A percentile compares a stretch with the other conserved stretches of the same genome.
Evolutionary conservation across 495 filamentous ascomycete genomes (phyloP).

Genomic region (Hapsidospora chrysogenum): DNA sequence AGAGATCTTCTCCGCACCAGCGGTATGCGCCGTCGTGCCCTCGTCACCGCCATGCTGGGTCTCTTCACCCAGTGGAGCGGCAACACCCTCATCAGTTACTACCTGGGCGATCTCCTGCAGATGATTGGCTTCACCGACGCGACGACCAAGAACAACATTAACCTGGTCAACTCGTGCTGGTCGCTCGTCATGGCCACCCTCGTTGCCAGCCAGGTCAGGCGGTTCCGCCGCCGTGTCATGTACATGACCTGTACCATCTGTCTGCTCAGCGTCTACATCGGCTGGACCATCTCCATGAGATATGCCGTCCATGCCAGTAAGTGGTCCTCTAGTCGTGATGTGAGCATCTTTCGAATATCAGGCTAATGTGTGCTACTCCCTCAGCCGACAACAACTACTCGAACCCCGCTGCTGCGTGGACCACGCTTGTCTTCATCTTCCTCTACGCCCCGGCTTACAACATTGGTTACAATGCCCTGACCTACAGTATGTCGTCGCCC

Average conservation of each 20-base stretch:
- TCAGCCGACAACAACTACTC: conserved; percentile 15
- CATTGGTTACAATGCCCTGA: conserved; percentile 51
- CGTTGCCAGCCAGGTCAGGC: conserved; percentile 33
- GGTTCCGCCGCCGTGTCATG: conserved; percentile 38
- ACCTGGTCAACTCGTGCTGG: conserved; percentile 44
- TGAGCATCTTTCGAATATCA: too few relatives aligned
- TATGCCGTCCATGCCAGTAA: conserved; percentile 27
- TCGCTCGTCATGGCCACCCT: conserved; percentile 31
- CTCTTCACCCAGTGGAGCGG: conserved; percentile 51
- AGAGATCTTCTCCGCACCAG: conserved; percentile 32
- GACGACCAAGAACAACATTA: conserved; percentile 35
- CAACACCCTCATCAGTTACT: conserved; percentile 45
- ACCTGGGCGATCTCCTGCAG: conserved; percentile 28
- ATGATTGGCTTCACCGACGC: conserved; percentile 33
- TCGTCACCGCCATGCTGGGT: conserved; percentile 40
- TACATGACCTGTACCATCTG: conserved; percentile 37
- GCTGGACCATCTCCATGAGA: conserved; percentile 42
- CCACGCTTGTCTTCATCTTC: conserved; percentile 44
- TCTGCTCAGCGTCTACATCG: conserved; percentile 37
- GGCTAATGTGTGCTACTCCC: too few relatives aligned
- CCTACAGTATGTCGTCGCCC: conserved; percentile 38
- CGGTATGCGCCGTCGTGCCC: conserved; percentile 38
- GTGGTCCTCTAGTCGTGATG: too few relatives aligned
- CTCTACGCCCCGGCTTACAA: conserved; percentile 46
- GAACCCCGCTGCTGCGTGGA: conserved; percentile 23